Evolutionary conservation across 148 eudicot species (phyloP), one percentile per base, ranked within the genome.

Genomic region (Cornus controversa): DNA sequence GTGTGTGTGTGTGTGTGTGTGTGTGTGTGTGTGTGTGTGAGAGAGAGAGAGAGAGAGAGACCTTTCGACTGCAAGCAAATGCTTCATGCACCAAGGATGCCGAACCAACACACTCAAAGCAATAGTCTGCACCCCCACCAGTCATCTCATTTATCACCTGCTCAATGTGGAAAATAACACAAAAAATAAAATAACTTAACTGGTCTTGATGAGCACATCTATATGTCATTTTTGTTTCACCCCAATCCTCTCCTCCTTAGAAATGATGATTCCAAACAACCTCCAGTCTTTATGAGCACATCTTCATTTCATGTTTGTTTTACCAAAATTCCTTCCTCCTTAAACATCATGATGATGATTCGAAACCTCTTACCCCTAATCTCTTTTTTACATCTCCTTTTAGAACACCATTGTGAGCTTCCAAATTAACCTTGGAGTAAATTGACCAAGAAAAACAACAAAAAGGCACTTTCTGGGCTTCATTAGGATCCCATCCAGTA

Each of bases 51-150:
- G 70, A 57, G 66, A 24, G 28, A 42, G 40, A 67, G 13, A 93
- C 99, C 96, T 91, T 86, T 78, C 97, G 78, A 74, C 96, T 87
- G 78, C 87, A 75, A 73, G 96, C 94, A 77, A 42, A 93, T 69
- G 99, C 97, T 86, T 95, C 99, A 27, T 90, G 86, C 5, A 95
- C 96, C 78, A 95, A 79, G 36, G 94, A 87, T 67, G 93, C 58
- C 86, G 81, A 70, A 62, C 97, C 99, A 70, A 95, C 97, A 67
- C 99, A 93, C 82, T 95, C 99, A 45, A 95, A 91, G 85, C 99
- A 91, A 71, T 89, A 93, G 70, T 95, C 99, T 63, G 99, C 97
- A 54, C 97, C 97, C 9, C 99, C 99, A 71, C 72, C 85, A 45
- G 99, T 93, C 93, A 95, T 89, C 80, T 93, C 89, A 10, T 73